A percentile compares a stretch with the other conserved stretches of the same genome.
These are phyloP conservation scores for Didymella exigua DNA, from an alignment of 2,329 filamentous ascomycete species.

Conservation along the genomic window DNA sequence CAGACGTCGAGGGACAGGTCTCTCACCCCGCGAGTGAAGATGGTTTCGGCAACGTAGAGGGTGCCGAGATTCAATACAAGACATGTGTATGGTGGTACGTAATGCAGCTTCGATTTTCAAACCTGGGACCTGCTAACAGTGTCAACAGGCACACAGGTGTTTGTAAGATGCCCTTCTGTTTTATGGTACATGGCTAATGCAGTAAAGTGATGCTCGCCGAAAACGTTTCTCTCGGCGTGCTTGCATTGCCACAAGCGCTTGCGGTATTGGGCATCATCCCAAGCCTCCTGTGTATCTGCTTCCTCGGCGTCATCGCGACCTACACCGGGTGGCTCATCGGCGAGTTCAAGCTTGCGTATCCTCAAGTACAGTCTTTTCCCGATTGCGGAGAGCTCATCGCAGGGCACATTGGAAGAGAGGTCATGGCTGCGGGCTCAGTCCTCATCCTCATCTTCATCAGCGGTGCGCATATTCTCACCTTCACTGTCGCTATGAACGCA, in stretches of 20 bases:
- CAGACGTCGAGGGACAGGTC: slow-evolving; percentile 23
- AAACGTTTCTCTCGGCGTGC: slow-evolving; percentile 62
- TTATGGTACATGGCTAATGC: not conserved
- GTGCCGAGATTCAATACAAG: slow-evolving; percentile 57
- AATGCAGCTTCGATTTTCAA: not conserved
- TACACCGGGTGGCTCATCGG: slow-evolving; percentile 67
- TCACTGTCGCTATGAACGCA: slow-evolving; percentile 70
- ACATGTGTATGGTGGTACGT: slow-evolving; percentile 57
- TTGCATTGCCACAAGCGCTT: slow-evolving; percentile 61
- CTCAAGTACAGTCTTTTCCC: slow-evolving; percentile 68
- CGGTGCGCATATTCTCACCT: slow-evolving; percentile 73
- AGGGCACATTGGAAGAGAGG: slow-evolving; percentile 65
- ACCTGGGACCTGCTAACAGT: not conserved
- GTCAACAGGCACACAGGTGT: slow-evolving; percentile 51
- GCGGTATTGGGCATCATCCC: slow-evolving; percentile 60
- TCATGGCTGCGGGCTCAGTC: slow-evolving; percentile 66
- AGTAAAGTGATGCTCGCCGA: slow-evolving; percentile 62
- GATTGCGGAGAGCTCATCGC: slow-evolving; percentile 69
- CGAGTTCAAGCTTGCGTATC: slow-evolving; percentile 62
- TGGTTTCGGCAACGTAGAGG: slow-evolving; percentile 38
- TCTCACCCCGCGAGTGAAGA: slow-evolving; percentile 4
- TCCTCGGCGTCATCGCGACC: slow-evolving; percentile 61
- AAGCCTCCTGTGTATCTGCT: slow-evolving; percentile 59
- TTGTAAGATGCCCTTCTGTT: slow-evolving; percentile 31
- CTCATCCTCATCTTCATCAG: slow-evolving; percentile 72